Percentiles rank a stretch among this genome's conserved stretches.
These are phyloP conservation scores for Dimocarpus longan DNA, from an alignment of 345 rosid species.

Conservation along the genomic window DNA sequence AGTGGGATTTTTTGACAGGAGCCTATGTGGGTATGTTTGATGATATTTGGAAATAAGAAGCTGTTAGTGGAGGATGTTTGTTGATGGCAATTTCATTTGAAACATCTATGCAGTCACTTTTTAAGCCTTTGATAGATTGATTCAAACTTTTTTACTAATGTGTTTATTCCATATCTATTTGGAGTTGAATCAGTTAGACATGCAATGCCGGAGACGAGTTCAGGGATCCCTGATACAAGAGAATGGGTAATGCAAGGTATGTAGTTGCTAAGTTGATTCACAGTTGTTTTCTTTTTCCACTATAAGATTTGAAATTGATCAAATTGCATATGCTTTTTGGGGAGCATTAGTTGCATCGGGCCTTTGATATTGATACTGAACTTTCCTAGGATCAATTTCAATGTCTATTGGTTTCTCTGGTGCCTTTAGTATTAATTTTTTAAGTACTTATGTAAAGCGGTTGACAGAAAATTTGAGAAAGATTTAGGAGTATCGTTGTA, in stretches of 20 bases:
- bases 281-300: neutral
- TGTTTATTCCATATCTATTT: neutral
- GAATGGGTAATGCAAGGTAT: conserved; percentile 90
- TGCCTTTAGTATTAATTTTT: no score
- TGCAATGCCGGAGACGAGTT: conserved; percentile 55
- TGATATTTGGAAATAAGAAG: neutral
- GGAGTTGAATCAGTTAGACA: conserved; percentile 38
- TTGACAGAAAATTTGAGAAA: neutral
- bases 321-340: neutral
- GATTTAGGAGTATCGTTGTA: neutral
- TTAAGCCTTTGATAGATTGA: neutral
- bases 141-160: neutral
- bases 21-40: no score
- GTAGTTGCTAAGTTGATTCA: neutral
- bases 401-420: neutral
- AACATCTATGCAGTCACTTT: neutral
- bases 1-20: neutral
- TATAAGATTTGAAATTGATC: neutral
- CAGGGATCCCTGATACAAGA: conserved; percentile 41
- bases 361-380: neutral
- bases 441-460: neutral
- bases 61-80: neutral
- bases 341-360: neutral
- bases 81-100: neutral
- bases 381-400: neutral